Base-by-base conservation (phyloP, 805 yeast genomes). In the Scheffersomyces stipitis region DNA sequence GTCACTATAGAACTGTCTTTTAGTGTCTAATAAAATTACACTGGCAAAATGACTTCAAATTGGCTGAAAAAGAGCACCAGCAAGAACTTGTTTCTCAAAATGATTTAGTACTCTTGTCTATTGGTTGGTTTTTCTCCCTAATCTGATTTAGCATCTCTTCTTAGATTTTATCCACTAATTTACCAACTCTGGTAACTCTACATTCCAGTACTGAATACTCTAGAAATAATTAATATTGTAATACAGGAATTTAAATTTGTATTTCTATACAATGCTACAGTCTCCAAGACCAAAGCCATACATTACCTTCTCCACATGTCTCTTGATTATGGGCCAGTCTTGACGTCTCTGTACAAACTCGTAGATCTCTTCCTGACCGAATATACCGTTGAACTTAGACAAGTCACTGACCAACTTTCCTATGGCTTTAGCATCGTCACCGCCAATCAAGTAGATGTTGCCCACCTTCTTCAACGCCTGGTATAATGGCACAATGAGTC, bases 291-390 rank as follows among this genome's bases (percentile, higher is more conserved):
- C 89, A 36, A 91, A 71, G 0, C 99, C 98, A 54, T 89, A 93
- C 81, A 93, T 86, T n/a, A 87, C 90, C 57, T 83, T 87, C 60
- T 91, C 98, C 7, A 91, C 97, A 41, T 84, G 85, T 43, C 74
- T 70, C 46, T 80, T 83, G 18, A 91, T 84, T 26, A 65, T 53
- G 0, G 75, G 63, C 99, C 99, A 91, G 58, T 91, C 99, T 26
- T 81, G 75, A 38, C 99, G 70, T 42, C 95, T 68, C 47, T 86
- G 89, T 4, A 89, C 93, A 62, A 90, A 85, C 54, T 87, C 96
- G 52, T 87, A 86, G n/a, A 91, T 83, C 49, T 91, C 99, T 49
- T 93, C 98, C 31, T 95, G 96, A 18, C 82, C 78, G 53, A 91
- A 84, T 4, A 91, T 79, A 1, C 97, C 96, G 47, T 88, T 84